A percentile compares a stretch with the other conserved stretches of the same genome.
Evolutionary conservation across 2,329 filamentous ascomycete species (phyloP).

Genomic region (Apiospora hydei): DNA sequence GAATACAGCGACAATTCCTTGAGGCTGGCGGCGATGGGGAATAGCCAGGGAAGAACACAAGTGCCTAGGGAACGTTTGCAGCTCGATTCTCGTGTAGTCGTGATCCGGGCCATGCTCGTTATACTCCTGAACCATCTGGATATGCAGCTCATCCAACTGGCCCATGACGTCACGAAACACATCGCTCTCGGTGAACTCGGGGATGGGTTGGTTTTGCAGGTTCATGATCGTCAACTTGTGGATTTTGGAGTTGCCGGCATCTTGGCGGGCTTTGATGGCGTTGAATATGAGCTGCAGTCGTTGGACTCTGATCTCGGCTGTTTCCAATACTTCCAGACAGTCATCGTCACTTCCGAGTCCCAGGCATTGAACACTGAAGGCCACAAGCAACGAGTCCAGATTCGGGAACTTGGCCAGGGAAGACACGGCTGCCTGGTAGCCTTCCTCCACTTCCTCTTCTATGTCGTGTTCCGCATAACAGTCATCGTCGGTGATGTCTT

Average conservation of each 20-base stretch:
- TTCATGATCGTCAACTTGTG: background rate
- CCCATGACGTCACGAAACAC: background rate
- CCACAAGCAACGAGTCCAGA: background rate
- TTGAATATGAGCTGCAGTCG: background rate
- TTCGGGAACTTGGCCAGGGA: background rate
- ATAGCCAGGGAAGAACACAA: background rate
- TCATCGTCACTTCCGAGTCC: background rate
- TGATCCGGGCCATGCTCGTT: background rate
- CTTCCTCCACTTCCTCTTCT: background rate
- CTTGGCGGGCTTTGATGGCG: background rate
- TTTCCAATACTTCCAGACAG: background rate
- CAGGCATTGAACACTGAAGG: background rate
- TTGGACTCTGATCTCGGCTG: background rate
- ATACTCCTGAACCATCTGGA: background rate
- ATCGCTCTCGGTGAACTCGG: background rate
- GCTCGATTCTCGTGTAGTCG: background rate
- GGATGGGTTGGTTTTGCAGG: background rate
- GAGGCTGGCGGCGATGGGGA: background rate
- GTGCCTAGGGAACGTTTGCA: background rate
- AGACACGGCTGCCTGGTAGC: background rate
- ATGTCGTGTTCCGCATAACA: background rate
- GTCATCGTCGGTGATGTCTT: background rate
- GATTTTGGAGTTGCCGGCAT: background rate
- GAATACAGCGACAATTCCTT: background rate
- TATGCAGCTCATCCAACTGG: background rate